phyloP scores from a whole-genome alignment of 345 rosid species.

The Eucalyptus grandis region DNA sequence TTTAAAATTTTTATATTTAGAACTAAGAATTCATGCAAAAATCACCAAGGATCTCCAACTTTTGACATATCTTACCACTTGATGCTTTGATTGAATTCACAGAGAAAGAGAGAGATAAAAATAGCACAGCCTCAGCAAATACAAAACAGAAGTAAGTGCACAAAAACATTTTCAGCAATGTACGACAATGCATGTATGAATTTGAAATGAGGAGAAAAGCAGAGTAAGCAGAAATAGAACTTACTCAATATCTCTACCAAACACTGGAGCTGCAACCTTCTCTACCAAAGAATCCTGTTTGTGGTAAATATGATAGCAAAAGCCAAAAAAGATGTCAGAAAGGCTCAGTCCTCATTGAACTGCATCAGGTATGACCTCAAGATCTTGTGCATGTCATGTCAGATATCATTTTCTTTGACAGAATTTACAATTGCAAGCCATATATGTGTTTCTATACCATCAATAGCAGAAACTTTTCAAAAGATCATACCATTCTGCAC shows the following conservation, averaged over 20 bases:
- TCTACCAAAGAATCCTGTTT: conserved; percentile 63
- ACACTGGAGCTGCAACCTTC: conserved; percentile 29
- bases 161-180: not conserved
- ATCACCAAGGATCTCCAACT: not conserved
- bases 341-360: not conserved
- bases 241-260: conserved; percentile 43
- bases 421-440: not conserved
- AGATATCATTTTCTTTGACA: not conserved
- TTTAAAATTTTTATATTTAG: not conserved
- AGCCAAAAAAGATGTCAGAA: not conserved
- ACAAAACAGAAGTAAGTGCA: not conserved
- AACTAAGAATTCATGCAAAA: not conserved
- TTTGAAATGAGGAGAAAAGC: not conserved
- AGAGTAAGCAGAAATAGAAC: conserved; percentile 2
- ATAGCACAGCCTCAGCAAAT: not conserved
- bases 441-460: not conserved
- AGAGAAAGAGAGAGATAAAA: not conserved
- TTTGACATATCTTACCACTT: not conserved
- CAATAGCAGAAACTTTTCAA: not conserved
- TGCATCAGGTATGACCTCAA: not conserved
- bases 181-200: not conserved
- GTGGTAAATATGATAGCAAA: not conserved
- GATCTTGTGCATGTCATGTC: not conserved
- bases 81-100: not conserved
- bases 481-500: not conserved